These are phyloP conservation scores for Elsinoe fawcettii DNA, from an alignment of 2,329 filamentous ascomycete genomes.

Conservation along the genomic window DNA sequence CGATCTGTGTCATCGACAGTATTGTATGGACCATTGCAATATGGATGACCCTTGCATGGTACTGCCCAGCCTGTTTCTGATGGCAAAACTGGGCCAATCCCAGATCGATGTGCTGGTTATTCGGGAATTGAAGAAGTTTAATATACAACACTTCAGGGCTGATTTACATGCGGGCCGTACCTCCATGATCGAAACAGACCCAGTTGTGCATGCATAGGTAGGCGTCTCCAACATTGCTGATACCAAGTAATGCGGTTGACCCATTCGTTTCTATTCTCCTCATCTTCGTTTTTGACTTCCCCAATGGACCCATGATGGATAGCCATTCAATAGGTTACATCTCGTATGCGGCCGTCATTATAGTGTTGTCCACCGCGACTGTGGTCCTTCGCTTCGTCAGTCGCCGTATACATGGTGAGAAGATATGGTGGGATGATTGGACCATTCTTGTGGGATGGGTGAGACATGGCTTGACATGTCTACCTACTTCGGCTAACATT, in stretches of 20 bases:
- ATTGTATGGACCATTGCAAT: not conserved
- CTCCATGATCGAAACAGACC: not conserved
- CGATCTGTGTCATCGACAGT: too few species aligned
- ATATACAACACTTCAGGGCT: constrained; percentile 3
- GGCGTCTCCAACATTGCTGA: not conserved
- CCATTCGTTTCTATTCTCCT: not conserved
- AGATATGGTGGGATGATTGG: constrained; percentile 8
- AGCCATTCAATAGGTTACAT: not conserved
- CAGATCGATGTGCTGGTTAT: not conserved
- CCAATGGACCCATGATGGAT: not conserved
- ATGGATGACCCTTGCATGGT: not conserved
- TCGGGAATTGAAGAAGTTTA: not conserved
- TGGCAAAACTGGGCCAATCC: not conserved
- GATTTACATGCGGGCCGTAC: constrained; percentile 2
- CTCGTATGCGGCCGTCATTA: constrained; percentile 3
- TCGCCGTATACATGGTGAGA: constrained; percentile 2
- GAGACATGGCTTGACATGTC: not conserved
- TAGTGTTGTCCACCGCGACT: not conserved
- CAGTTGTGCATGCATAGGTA: not conserved
- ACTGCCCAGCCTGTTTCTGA: not conserved
- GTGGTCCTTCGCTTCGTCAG: constrained; percentile 3
- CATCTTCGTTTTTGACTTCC: not conserved
- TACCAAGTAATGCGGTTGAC: not conserved
- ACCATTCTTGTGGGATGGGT: constrained; percentile 1
- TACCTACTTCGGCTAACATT: not conserved